phyloP scores from a whole-genome alignment of 306 rosid species.

The Ceratonia siliqua region DNA sequence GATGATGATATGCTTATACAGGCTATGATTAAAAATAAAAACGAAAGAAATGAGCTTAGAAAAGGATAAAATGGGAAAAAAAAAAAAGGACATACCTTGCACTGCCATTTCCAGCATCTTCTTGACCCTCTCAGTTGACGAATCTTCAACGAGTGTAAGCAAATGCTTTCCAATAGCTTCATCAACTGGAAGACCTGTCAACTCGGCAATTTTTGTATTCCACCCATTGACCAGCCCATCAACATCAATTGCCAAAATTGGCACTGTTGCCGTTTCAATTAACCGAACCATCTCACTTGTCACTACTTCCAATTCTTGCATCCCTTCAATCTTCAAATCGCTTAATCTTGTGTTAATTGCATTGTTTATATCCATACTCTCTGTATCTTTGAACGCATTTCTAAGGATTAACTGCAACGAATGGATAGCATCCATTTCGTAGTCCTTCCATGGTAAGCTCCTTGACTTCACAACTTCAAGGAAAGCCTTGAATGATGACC shows the following conservation, averaged over 20 bases:
- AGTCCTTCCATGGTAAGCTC: conserved; percentile 73
- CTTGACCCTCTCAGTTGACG: conserved; percentile 48
- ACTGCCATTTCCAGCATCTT: conserved; percentile 67
- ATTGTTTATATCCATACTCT: conserved; percentile 16
- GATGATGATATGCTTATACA: conserved; percentile 4
- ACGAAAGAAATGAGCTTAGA: background rate
- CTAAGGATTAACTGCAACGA: conserved; percentile 75
- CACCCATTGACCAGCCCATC: conserved; percentile 69
- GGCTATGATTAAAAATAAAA: no score
- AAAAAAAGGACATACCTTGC: conserved; percentile 51
- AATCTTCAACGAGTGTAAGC: conserved; percentile 67
- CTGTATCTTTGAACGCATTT: conserved; percentile 57
- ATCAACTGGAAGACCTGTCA: conserved; percentile 69
- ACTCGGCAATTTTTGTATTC: conserved; percentile 67
- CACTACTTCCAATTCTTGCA: conserved; percentile 72
- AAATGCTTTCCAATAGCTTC: conserved; percentile 61
- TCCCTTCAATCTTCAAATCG: conserved; percentile 65
- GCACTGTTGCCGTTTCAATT: conserved; percentile 74
- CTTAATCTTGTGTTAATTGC: conserved; percentile 48
- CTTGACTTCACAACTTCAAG: conserved; percentile 84
- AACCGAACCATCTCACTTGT: conserved; percentile 77
- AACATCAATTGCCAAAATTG: conserved; percentile 66
- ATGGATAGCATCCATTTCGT: conserved; percentile 82
- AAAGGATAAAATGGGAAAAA: background rate
- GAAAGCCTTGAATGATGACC: conserved; percentile 97